Base-by-base conservation (phyloP, 768 basidiomycete species). In the Lactarius akahatsu region DNA sequence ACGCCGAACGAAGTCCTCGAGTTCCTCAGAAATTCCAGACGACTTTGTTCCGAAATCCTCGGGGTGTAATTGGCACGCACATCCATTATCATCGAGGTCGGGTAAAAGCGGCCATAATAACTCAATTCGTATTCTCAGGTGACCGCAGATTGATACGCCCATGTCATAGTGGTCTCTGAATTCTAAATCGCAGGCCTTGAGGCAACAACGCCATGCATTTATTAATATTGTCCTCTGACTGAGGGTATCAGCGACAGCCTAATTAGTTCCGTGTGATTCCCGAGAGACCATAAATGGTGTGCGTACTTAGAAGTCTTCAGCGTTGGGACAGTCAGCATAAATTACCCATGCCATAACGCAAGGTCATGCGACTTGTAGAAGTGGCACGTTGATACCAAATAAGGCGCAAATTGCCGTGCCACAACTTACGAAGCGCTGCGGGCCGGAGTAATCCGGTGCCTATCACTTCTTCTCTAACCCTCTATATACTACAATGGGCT, bases 1-100 rank as follows among this genome's bases (percentile, higher is more conserved):
- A 57, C 56, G 56, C 57, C 52, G 61, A 32, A 34, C 28, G 32
- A 47, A 47, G 57, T 50, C 38, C 50, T 36, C 18, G 36, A 56
- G 41, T 16, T 40, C 43, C 30, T 43, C 43, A 15, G 38, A 11
- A 47, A 32, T 57, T 43, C 54, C 34, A 50, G 61, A n/a, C 18
- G 7, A 34, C 36, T 26, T 38, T 30, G 30, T 57, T 63, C 43
- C 50, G 64, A 60, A 18, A 43, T 43, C 41, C 41, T 18, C 18
- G 41, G 18, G 52, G 54, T 13, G 28, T 43, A 32, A n/a, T 59
- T 52, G 41, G 54, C 6, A 20, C 26, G 18, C n/a, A 64, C 23
- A 23, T 18, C 16, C 16, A 16, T 57, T 11, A 32, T 1, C 34
- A 18, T 13, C 4, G 4, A 16, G 30, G n/a, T n/a, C n/a, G n/a